Percentiles rank a stretch among this genome's conserved stretches.
Conservation (phyloP, 78 protist genomes). For the Cyanophora paradoxa region DNA sequence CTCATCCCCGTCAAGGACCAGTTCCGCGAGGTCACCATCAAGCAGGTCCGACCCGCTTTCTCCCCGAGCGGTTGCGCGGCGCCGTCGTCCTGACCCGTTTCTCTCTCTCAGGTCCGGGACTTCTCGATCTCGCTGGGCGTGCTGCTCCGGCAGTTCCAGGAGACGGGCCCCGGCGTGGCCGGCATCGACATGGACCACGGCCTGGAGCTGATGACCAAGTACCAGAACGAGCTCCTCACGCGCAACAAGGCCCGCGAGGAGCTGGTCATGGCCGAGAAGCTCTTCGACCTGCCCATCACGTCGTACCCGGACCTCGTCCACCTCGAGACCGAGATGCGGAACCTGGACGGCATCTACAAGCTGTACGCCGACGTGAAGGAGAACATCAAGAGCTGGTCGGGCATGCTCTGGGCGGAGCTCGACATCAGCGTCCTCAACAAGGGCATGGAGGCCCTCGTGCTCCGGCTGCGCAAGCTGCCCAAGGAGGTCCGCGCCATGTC, state of each 20-base stretch:
- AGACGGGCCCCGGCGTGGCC: slow-evolving; percentile 23
- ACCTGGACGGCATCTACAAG: slow-evolving; percentile 30
- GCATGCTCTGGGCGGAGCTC: slow-evolving; percentile 62
- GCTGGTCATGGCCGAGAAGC: slow-evolving; percentile 50
- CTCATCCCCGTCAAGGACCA: slow-evolving; percentile 30
- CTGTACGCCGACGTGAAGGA: slow-evolving; percentile 32
- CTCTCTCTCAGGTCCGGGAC: not conserved
- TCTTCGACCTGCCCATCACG: slow-evolving; percentile 57
- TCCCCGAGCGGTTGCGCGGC: too few relatives aligned
- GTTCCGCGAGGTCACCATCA: slow-evolving; percentile 50
- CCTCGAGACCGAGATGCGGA: slow-evolving; percentile 26
- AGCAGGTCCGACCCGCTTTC: too few relatives aligned
- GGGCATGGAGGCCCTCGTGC: slow-evolving; percentile 27
- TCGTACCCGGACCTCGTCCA: slow-evolving; percentile 35
- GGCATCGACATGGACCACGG: slow-evolving; percentile 51
- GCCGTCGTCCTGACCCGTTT: too few relatives aligned
- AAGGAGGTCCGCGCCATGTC: not conserved
- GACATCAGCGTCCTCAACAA: slow-evolving; percentile 38
- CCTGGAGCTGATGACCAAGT: slow-evolving; percentile 34
- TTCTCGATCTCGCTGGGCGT: not conserved
- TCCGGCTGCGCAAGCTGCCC: slow-evolving; percentile 15
- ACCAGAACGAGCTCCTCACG: slow-evolving; percentile 3
- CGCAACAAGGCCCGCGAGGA: slow-evolving; percentile 11
- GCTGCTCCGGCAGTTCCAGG: slow-evolving; percentile 18
- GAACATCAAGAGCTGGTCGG: slow-evolving; percentile 61